Evolutionary conservation across 225 moss, liverwort and hornwort genomes (phyloP), one percentile per base, ranked within the genome.

Genomic region (Straminergon stramineum): DNA sequence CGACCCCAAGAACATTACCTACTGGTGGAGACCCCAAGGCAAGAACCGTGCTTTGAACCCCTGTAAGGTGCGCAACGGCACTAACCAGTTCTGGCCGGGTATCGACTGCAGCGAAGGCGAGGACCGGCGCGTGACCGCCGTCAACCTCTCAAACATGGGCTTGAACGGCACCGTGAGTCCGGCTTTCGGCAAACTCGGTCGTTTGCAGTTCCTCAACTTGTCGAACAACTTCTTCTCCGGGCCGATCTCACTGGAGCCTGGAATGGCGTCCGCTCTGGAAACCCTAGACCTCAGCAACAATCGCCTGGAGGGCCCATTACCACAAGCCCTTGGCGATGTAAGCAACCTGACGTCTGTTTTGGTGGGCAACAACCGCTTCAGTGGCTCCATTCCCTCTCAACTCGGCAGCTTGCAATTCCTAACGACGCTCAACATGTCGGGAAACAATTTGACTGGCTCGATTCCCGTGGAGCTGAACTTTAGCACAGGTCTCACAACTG

Each of bases 21-120:
- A 1, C 34, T 92, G 83, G 86, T 94, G 94, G 94, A 94, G 56
- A 52, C 88, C 66, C 21, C 91, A 90, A 71, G 94, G 94, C 73
- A 88, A 37, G 76, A 17, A 24, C 6, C 90, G 43, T 5, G 84
- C 65, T 6, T 61, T 92, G 39, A 94, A 93, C 39, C 91, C 94
- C 2, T 94, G 94, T 70, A 89, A 91, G 87, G 57, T 51, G 53
- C 66, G 3, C 13, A 84, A 87, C 34, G 81, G 62, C 68, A 73
- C 45, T 17, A 75, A 83, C 15, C 37, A 79, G 21, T 91, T 58
- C 39, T 94, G 94, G 94, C 84, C 17, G 13, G 93, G 94, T 32
- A 91, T 94, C 73, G 48, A 84, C 43, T 94, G 94, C 91, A 87
- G 92, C 91, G 74, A 56, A 5, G 83, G 92, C 34, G 73, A 56